A percentile compares a stretch with the other conserved stretches of the same genome.
These are phyloP conservation scores for Scedosporium apiospermum DNA, from an alignment of 2,329 filamentous ascomycete species.

Conservation along the genomic window DNA sequence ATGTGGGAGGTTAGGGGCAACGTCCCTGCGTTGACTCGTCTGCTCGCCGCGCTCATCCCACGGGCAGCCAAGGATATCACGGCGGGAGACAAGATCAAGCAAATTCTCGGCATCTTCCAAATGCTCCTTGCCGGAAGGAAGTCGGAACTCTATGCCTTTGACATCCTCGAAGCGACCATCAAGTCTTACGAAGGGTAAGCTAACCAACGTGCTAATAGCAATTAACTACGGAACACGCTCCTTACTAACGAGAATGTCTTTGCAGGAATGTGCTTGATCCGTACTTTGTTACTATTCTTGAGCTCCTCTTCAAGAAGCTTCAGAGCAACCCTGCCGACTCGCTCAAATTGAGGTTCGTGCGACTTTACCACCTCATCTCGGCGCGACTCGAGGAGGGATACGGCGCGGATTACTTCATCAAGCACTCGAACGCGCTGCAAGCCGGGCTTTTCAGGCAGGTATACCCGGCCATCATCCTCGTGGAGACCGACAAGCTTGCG, in stretches of 20 bases:
- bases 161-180: slow-evolving; percentile 76
- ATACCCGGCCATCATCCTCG: slow-evolving; percentile 79
- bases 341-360: slow-evolving; percentile 77
- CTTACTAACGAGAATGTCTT: slow-evolving; percentile 15
- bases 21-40: slow-evolving; percentile 78
- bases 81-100: slow-evolving; percentile 71
- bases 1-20: slow-evolving; percentile 92
- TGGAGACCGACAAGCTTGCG: slow-evolving; percentile 78
- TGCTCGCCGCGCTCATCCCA: slow-evolving; percentile 76
- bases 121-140: slow-evolving; percentile 73
- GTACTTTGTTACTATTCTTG: slow-evolving; percentile 73
- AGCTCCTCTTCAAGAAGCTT: slow-evolving; percentile 70
- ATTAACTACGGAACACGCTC: neutral
- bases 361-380: slow-evolving; percentile 89
- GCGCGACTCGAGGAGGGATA: slow-evolving; percentile 70
- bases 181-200: slow-evolving; percentile 62
- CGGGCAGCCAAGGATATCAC: slow-evolving; percentile 65
- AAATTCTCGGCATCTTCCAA: slow-evolving; percentile 92
- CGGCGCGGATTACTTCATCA: slow-evolving; percentile 86
- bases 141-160: slow-evolving; percentile 79
- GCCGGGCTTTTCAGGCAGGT: slow-evolving; percentile 70
- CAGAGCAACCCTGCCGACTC: slow-evolving; percentile 62
- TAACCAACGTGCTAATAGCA: neutral
- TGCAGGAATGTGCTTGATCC: slow-evolving; percentile 53
- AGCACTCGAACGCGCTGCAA: slow-evolving; percentile 73